A percentile compares a stretch with the other conserved stretches of the same genome.
phyloP scores from a whole-genome alignment of 306 rosid species.

The Rosa lucieae region DNA sequence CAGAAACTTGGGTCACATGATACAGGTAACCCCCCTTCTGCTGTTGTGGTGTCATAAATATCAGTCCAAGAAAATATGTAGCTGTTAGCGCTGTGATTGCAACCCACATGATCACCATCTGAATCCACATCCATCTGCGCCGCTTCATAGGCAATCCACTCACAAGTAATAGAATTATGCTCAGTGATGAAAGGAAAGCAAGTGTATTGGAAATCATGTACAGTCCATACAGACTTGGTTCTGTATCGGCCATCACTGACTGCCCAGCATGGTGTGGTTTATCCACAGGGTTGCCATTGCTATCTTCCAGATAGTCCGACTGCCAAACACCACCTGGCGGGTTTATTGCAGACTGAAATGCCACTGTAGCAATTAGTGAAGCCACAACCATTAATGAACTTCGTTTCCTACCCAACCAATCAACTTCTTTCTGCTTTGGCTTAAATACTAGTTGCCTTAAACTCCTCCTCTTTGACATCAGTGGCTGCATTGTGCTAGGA shows the following conservation, averaged over 20 bases:
- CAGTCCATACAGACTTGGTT: neutral
- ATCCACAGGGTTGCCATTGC: slow-evolving; percentile 13
- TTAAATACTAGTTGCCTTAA: slow-evolving; percentile 15
- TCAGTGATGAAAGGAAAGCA: slow-evolving; percentile 32
- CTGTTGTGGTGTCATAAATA: slow-evolving; percentile 18
- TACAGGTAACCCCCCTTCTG: slow-evolving; percentile 10
- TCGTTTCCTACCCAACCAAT: slow-evolving; percentile 36
- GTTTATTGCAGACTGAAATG: slow-evolving; percentile 25
- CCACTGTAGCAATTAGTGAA: slow-evolving; percentile 30
- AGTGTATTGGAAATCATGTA: slow-evolving; percentile 24
- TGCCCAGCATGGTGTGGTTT: slow-evolving; percentile 27
- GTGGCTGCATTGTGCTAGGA: slow-evolving; percentile 11
- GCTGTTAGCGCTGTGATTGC: slow-evolving; percentile 28
- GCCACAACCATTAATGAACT: slow-evolving; percentile 33
- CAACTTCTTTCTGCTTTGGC: slow-evolving; percentile 2
- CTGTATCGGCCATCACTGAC: slow-evolving; percentile 25
- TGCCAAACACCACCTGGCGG: slow-evolving; percentile 39
- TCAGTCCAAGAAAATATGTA: slow-evolving; percentile 24
- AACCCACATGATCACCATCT: slow-evolving; percentile 41
- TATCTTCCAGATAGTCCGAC: slow-evolving; percentile 20
- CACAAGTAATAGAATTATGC: slow-evolving; percentile 30
- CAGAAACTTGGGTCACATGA: slow-evolving; percentile 24
- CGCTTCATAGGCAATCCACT: slow-evolving; percentile 33
- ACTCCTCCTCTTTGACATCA: slow-evolving; percentile 16
- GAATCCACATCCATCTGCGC: slow-evolving; percentile 33